Conservation (phyloP, 2,329 filamentous ascomycete genomes). For the Colletotrichum somersetense region DNA sequence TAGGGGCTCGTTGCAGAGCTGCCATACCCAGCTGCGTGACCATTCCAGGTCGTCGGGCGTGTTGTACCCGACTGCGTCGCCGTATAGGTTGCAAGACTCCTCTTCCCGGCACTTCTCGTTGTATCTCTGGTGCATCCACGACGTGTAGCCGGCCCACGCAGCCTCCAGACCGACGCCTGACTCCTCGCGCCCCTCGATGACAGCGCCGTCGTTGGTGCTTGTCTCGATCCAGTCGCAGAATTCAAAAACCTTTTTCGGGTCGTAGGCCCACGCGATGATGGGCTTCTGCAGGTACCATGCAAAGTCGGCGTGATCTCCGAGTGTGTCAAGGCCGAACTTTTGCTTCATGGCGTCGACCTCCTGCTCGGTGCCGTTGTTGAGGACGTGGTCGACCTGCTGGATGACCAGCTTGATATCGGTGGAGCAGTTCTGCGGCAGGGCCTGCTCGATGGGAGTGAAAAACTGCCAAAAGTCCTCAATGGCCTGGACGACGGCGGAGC, state of each 20-base stretch:
- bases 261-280: constrained; percentile 18
- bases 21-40: constrained; percentile 27
- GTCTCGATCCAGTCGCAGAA: constrained; percentile 33
- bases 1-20: constrained; percentile 40
- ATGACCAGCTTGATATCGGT: constrained; percentile 60
- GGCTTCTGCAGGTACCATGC: constrained; percentile 19
- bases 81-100: constrained; percentile 7
- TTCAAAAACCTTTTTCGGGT: constrained; percentile 1
- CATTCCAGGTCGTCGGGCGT: not conserved
- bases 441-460: constrained; percentile 59
- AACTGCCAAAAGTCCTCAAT: constrained; percentile 62
- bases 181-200: not conserved
- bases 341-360: constrained; percentile 32
- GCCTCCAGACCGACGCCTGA: constrained; percentile 14
- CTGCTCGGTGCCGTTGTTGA: constrained; percentile 40
- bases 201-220: constrained; percentile 7
- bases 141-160: constrained; percentile 19
- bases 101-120: constrained; percentile 13
- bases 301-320: constrained; percentile 32
- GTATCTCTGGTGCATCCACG: not conserved
- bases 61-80: not conserved
- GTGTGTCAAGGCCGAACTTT: constrained; percentile 25
- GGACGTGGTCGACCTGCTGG: constrained; percentile 59
- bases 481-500: constrained; percentile 62
- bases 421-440: constrained; percentile 54